Evolutionary conservation across 345 rosid genomes (phyloP), one percentile per base, ranked within the genome.

Genomic region (Moringa oleifera): DNA sequence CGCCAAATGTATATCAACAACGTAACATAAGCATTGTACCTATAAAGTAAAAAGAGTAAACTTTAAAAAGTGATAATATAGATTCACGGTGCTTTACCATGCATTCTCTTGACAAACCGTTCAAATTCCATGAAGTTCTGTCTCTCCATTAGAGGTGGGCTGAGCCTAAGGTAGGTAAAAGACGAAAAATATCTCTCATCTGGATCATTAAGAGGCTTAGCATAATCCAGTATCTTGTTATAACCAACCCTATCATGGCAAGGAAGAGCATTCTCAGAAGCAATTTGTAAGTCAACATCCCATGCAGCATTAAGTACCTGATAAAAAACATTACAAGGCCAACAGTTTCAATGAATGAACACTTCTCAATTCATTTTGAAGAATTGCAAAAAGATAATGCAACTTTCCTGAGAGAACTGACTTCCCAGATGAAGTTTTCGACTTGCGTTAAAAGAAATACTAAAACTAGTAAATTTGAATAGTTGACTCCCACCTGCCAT

Each of bases 271-370:
- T 87, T 95, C 83, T 91, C 98, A 62, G 93, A 66, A 25, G 84
- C 79, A 51, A 84, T 67, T 24, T 79, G 84, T 65, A 83, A 64
- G 76, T 72, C 57, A 19, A 55, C 79, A 73, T 91, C 99, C 98
- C 99, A 87, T 6, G 96, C 97, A 61, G 96, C 86, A 73, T 95
- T 95, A 72, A 85, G 55, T 75, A 90, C 90, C 99, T 94, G 80
- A 69, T 47, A 77, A 23, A 31, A 28, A 54, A 23, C n/a, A 20
- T 16, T 64, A 41, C 28, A 21, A 31, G 23, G 33, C 33, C 55
- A 62, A 60, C 7, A 18, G 23, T n/a, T 55, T 54, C 13, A 11
- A 45, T 47, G 3, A 45, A 25, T 17, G 19, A 54, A 45, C 1
- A 19, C 4, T 2, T 20, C 18, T 23, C 50, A 36, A 53, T 62